Percentiles rank a stretch among this genome's conserved stretches.
phyloP scores from a whole-genome alignment of 345 rosid genomes.

The Brassica juncea region DNA sequence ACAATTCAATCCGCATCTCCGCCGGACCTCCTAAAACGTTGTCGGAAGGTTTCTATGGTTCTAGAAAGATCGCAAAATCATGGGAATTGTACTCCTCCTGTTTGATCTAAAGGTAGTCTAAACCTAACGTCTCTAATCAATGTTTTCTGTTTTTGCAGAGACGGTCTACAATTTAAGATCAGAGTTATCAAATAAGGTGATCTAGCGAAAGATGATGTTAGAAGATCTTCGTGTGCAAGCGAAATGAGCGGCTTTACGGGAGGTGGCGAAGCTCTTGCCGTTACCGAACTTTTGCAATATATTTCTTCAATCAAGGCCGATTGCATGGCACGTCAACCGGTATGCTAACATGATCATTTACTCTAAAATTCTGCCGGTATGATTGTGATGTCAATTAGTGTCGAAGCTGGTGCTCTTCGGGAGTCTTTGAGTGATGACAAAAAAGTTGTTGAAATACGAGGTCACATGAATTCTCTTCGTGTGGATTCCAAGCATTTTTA shows the following conservation, averaged over 20 bases:
- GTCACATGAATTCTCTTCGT: constrained; percentile 44
- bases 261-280: constrained; percentile 91
- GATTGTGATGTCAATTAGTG: constrained; percentile 73
- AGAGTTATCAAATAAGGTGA: background rate
- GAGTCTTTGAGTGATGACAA: constrained; percentile 93
- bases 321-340: constrained; percentile 87
- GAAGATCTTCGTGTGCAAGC: constrained; percentile 98
- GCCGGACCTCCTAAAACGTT: no score
- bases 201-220: constrained; percentile 47
- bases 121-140: no score
- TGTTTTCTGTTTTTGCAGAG: constrained; percentile 3
- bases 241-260: constrained; percentile 89
- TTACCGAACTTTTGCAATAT: constrained; percentile 82
- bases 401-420: constrained; percentile 89
- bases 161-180: constrained; percentile 25
- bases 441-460: constrained; percentile 90
- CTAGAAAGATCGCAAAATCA: no score
- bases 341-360: background rate
- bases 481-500: constrained; percentile 5
- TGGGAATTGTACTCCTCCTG: no score
- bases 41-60: no score
- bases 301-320: constrained; percentile 86
- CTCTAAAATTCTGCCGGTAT: constrained; percentile 24
- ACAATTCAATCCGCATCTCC: no score
- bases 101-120: no score